Conservation (phyloP, 106 monocot species). For the Dendrobium huoshanense region DNA sequence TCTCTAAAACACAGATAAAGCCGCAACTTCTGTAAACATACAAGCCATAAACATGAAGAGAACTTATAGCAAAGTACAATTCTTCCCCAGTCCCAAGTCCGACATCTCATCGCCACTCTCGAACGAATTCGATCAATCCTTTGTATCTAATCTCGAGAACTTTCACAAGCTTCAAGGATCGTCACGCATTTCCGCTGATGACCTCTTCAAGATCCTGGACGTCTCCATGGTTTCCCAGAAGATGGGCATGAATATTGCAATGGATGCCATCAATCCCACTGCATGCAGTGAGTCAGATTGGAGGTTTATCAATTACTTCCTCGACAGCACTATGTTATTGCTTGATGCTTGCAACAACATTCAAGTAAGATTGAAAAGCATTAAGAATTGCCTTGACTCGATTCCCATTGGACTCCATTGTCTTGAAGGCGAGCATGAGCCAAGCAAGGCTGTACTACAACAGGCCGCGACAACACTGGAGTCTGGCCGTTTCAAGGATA, state of each 20-base stretch:
- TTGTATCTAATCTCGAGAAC: neutral
- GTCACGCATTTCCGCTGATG: neutral
- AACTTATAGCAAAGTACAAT: neutral
- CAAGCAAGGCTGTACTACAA: neutral
- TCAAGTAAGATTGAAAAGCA: neutral
- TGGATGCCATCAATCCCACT: neutral
- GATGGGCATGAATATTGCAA: neutral
- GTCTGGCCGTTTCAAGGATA: neutral
- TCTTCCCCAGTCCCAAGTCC: neutral
- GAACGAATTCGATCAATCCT: too few relatives aligned
- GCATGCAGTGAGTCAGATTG: neutral
- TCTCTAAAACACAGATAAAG: too few relatives aligned
- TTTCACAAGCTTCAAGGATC: neutral
- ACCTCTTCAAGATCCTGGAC: neutral
- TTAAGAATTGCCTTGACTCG: neutral
- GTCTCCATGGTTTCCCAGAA: neutral
- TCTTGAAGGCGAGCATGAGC: constrained; percentile 5
- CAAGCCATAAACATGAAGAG: neutral
- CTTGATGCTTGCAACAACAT: neutral
- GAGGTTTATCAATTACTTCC: neutral
- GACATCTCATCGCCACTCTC: neutral
- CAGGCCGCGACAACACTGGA: neutral
- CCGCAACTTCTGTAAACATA: too few relatives aligned
- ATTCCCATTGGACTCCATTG: neutral
- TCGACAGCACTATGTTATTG: neutral